Conservation (phyloP, 345 rosid species). For the Kernera saxatilis region DNA sequence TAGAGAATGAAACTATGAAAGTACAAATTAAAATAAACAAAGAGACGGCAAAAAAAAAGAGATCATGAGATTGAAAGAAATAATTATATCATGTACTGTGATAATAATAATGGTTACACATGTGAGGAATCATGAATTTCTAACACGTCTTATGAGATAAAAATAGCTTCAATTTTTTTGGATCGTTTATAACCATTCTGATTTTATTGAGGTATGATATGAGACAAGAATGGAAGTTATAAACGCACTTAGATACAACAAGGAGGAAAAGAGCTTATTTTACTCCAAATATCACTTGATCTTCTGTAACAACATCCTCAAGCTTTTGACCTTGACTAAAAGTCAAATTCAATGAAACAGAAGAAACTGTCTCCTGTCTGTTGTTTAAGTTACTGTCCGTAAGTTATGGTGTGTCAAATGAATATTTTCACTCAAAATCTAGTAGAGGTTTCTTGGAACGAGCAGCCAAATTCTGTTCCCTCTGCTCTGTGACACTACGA, state of each 20-base stretch:
- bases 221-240: not conserved
- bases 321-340: not conserved
- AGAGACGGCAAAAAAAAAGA: no score
- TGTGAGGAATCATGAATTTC: no score
- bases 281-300: not conserved
- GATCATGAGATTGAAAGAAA: no score
- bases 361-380: not conserved
- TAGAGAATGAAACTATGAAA: no score
- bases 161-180: no score
- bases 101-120: no score
- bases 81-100: no score
- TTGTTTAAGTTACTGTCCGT: not conserved
- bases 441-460: conserved; percentile 35
- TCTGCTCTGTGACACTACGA: conserved; percentile 33
- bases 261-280: not conserved
- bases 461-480: not conserved
- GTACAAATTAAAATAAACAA: no score
- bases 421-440: conserved; percentile 35
- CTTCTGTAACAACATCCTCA: not conserved
- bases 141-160: no score
- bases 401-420: not conserved
- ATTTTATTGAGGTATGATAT: not conserved
- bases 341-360: not conserved
- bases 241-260: not conserved
- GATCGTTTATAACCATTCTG: no score